Conservation (phyloP, 768 basidiomycete species). For the Boletus pseudopeckii region DNA sequence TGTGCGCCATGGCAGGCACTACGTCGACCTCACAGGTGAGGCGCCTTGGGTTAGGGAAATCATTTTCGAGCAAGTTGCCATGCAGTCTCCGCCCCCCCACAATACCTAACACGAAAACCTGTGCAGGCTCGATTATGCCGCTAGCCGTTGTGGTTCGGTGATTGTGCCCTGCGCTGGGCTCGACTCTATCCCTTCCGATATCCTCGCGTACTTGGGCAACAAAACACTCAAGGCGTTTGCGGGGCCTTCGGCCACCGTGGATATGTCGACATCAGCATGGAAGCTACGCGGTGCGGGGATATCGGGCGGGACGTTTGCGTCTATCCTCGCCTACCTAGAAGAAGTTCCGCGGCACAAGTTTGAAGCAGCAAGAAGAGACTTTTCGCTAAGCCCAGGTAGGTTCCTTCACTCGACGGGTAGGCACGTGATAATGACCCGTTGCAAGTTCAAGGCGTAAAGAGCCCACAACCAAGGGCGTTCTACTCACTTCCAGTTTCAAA, state of each 20-base stretch:
- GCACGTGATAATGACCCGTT: conserved; percentile 2
- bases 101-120: conserved; percentile 13
- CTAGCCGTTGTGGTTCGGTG: conserved; percentile 64
- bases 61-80: conserved; percentile 47
- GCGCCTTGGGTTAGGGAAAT: conserved; percentile 61
- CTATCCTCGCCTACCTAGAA: conserved; percentile 33
- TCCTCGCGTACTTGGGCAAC: conserved; percentile 63
- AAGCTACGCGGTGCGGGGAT: conserved; percentile 26
- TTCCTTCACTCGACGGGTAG: neutral
- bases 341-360: conserved; percentile 32
- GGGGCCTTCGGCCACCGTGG: conserved; percentile 39
- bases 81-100: conserved; percentile 2
- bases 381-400: conserved; percentile 44
- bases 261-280: conserved; percentile 53
- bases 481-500: conserved; percentile 36
- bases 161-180: conserved; percentile 79
- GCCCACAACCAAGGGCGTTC: conserved; percentile 29
- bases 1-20: conserved; percentile 70
- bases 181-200: conserved; percentile 76
- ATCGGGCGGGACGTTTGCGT: conserved; percentile 39
- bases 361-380: conserved; percentile 32
- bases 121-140: conserved; percentile 65
- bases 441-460: conserved; percentile 33
- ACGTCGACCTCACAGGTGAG: conserved; percentile 84
- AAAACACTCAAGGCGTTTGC: conserved; percentile 56